Evolutionary conservation across 2,329 filamentous ascomycete genomes (phyloP).

Genomic region (Microcyclosporella mali): DNA sequence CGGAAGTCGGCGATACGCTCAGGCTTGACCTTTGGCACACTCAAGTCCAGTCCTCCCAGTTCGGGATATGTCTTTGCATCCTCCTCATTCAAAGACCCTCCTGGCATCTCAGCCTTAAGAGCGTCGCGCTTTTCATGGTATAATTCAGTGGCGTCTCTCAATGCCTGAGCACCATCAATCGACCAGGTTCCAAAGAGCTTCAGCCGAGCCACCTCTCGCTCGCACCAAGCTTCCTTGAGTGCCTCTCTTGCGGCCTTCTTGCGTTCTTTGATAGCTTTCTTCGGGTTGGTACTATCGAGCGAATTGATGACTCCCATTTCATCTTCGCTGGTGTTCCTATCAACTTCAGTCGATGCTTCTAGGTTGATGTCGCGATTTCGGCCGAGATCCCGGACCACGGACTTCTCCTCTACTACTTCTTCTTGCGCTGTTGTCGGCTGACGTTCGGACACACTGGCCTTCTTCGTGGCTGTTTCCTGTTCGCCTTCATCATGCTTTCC

Average conservation of each 20-base stretch:
- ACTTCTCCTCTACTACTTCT: no score
- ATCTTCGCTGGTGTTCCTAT: background rate
- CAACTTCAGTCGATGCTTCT: background rate
- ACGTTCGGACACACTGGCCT: no score
- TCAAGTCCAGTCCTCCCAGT: slow-evolving; percentile 9
- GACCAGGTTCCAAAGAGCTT: slow-evolving; percentile 11
- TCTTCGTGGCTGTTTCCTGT: no score
- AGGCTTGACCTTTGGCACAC: slow-evolving; percentile 10
- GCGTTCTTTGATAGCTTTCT: slow-evolving; percentile 7
- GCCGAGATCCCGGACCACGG: background rate
- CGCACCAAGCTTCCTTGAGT: slow-evolving; percentile 17
- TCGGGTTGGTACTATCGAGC: background rate
- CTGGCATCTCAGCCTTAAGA: slow-evolving; percentile 14
- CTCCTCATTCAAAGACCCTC: slow-evolving; percentile 16
- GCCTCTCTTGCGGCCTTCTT: slow-evolving; percentile 14
- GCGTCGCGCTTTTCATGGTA: slow-evolving; percentile 16
- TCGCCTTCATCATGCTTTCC: no score
- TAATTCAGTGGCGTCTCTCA: slow-evolving; percentile 6
- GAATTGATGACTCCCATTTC: no score
- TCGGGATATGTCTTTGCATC: slow-evolving; percentile 16
- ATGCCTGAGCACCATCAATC: slow-evolving; percentile 5
- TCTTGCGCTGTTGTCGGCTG: no score
- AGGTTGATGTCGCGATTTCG: background rate
- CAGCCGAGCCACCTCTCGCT: slow-evolving; percentile 14
- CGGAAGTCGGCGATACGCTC: background rate